Base-by-base conservation (phyloP, 768 basidiomycete species). In the Neoboletus subvelutipes region DNA sequence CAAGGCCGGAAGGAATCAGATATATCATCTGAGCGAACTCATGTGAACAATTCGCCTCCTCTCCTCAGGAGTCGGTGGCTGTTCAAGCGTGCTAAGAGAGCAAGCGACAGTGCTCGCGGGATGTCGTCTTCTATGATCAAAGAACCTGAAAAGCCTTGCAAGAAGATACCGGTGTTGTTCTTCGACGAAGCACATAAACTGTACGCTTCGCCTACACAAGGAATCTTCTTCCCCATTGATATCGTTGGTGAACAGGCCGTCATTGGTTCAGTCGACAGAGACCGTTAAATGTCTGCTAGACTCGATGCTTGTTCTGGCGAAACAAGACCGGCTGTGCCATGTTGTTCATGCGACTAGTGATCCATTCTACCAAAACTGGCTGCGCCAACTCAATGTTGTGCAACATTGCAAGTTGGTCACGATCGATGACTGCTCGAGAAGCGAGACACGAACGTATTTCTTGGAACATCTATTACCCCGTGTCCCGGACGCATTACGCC, bases 151-250 rank as follows among this genome's bases (percentile, higher is more conserved):
- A 77, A 73, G 55, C 74, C 71, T 13, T 42, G 58, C 56, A 93
- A 92, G 77, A 87, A 83, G 72, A 82, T 87, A 67, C 89, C 89
- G 1, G 88, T 89, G 13, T 80, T 93, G 55, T 88, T 93, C 67
- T 83, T 94, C 58, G 92, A 94, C 60, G 92, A 94, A 68, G 89
- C 90, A 2, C 92, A 94, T 67, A 90, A 87, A 69, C 72, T 92
- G 86, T 90, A 68, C 36, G 84, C 60, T 31, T 34, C 39, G 7
- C 52, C 54, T 54, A 15, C 9, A 48, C 20, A 31, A 41, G 3
- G 46, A 18, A 10, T 50, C 26, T 40, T 28, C 12, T 29, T 20
- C 7, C 7, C 31, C 37, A 50, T 50, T 52, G 43, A 54, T 34
- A 59, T 52, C n/a, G 12, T 45, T 42, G 45, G n/a, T 42, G 28